These are phyloP conservation scores for Solanum hybrid DNA, from an alignment of 305 asterid genomes.

Conservation along the genomic window DNA sequence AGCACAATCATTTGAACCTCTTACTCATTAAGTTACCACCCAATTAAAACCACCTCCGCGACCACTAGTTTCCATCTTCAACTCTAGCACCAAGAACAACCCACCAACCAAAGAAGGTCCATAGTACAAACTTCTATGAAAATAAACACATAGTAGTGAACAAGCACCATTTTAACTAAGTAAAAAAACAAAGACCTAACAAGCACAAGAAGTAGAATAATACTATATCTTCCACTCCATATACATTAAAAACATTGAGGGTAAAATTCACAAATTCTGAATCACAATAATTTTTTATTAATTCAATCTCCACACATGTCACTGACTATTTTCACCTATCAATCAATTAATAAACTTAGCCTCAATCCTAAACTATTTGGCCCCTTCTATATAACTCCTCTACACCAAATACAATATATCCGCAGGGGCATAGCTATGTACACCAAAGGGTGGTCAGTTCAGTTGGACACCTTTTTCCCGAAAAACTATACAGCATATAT, in stretches of 20 bases:
- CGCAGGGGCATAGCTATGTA: not conserved
- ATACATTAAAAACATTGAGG: not conserved
- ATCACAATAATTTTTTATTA: not conserved
- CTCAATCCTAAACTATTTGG: not conserved
- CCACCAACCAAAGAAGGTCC: not conserved
- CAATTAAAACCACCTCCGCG: not conserved
- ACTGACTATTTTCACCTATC: not conserved
- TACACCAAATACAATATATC: not conserved
- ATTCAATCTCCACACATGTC: not conserved
- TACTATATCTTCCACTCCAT: not conserved
- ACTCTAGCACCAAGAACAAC: not conserved
- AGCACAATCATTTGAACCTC: not conserved
- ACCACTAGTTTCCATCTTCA: not conserved
- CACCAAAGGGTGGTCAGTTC: not conserved
- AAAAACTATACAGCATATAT: not conserved
- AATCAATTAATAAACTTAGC: not conserved
- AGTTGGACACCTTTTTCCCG: not conserved
- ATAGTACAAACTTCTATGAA: not conserved
- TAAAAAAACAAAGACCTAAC: not conserved
- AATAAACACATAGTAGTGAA: not conserved
- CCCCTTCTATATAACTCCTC: not conserved
- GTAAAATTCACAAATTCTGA: not conserved
- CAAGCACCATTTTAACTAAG: not conserved
- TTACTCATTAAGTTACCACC: not conserved
- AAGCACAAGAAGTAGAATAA: not conserved